Percentiles rank a stretch among this genome's conserved stretches.
phyloP scores from a whole-genome alignment of 1,284 basidiomycete species.

The Sporisorium sorghi region DNA sequence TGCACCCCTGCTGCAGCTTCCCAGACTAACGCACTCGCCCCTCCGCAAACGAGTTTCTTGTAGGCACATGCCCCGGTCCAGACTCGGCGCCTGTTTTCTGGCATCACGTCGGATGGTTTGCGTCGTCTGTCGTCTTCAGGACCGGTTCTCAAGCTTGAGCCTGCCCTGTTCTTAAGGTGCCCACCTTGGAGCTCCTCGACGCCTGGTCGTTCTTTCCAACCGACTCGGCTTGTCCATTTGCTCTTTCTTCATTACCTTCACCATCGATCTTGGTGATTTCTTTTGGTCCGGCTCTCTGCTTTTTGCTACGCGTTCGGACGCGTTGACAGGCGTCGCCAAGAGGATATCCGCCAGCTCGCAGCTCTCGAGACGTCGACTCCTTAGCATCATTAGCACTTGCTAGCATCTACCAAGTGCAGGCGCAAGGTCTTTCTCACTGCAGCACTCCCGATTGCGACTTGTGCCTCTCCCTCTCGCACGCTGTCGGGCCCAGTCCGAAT shows the following conservation, averaged over 20 bases:
- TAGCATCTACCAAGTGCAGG: neutral
- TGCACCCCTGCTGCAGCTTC: neutral
- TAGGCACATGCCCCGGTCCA: neutral
- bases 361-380: neutral
- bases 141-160: slow-evolving; percentile 9
- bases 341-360: neutral
- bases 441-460: no score
- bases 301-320: neutral
- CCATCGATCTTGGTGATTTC: neutral
- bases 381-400: neutral
- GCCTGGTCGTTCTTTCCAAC: neutral
- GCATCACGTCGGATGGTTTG: neutral
- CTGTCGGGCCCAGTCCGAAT: neutral
- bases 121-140: neutral
- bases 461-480: neutral
- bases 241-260: neutral
- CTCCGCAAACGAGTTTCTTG: neutral
- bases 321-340: neutral
- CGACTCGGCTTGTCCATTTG: neutral
- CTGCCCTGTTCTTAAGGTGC: neutral
- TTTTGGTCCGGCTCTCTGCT: neutral
- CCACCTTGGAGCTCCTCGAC: neutral
- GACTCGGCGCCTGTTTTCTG: no score
- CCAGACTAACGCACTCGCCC: neutral
- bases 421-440: neutral